Conservation (phyloP, 805 yeast genomes). For the Lipomyces spencermartinsiae region DNA sequence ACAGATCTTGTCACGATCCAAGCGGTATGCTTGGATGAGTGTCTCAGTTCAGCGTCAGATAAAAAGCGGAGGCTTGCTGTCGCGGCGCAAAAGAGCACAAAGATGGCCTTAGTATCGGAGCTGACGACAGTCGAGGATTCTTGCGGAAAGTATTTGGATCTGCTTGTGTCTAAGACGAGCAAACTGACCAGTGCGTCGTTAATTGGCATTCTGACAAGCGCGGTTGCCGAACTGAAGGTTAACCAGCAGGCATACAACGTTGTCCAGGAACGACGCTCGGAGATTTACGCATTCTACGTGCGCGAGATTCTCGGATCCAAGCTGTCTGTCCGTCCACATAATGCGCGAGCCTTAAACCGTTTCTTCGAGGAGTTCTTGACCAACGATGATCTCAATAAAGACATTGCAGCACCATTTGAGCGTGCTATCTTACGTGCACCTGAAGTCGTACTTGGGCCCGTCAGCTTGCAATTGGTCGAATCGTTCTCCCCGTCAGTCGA, state of each 20-base stretch:
- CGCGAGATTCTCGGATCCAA: constrained; percentile 44
- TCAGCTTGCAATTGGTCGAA: constrained; percentile 59
- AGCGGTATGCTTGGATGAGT: constrained; percentile 21
- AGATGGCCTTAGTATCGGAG: constrained; percentile 14
- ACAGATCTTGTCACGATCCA: constrained; percentile 26
- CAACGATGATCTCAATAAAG: constrained; percentile 48
- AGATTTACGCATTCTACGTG: constrained; percentile 41
- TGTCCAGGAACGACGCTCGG: constrained; percentile 28
- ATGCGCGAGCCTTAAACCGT: constrained; percentile 48
- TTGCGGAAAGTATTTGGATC: constrained; percentile 26
- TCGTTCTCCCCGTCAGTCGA: constrained; percentile 50
- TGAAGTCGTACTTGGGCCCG: constrained; percentile 64
- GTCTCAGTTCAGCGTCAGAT: constrained; percentile 16
- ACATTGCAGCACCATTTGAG: constrained; percentile 67
- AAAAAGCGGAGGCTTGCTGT: constrained; percentile 23
- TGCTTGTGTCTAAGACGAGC: constrained; percentile 22
- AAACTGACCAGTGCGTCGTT: constrained; percentile 21
- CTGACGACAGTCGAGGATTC: constrained; percentile 18
- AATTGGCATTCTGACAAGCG: constrained; percentile 23
- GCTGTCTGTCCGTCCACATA: constrained; percentile 16
- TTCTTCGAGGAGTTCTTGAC: constrained; percentile 55
- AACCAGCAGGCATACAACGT: constrained; percentile 37
- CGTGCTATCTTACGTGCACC: constrained; percentile 80
- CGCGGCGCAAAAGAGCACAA: constrained; percentile 25
- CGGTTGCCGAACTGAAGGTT: constrained; percentile 32